Percentiles rank a stretch among this genome's conserved stretches.
Conservation (phyloP, 129 eudicot genomes). For the Daucus carota region DH1_v3.0 NC_030386.2:24549501-24550000, state of each 20-base stretch:
- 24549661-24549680: conserved; percentile 84
- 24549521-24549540: conserved; percentile 4
- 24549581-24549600: background rate
- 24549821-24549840: background rate
- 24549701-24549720: conserved; percentile 83
- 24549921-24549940: conserved; percentile 61
- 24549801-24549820: background rate
- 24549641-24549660: conserved; percentile 89
- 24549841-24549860: background rate
- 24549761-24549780: background rate
- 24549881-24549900: background rate
- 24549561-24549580: background rate
- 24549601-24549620: background rate
- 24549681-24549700: conserved; percentile 83
- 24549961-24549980: conserved; percentile 76
- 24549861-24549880: background rate
- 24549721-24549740: conserved; percentile 51
- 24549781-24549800: background rate
- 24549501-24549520: conserved; percentile 66
- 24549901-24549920: background rate
- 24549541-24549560: background rate
- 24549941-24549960: conserved; percentile 84
- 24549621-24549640: conserved; percentile 37
- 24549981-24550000: conserved; percentile 75
- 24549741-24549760: background rate